Conservation (phyloP, 2,329 filamentous ascomycete species). For the Drechslerella dactyloides region DNA sequence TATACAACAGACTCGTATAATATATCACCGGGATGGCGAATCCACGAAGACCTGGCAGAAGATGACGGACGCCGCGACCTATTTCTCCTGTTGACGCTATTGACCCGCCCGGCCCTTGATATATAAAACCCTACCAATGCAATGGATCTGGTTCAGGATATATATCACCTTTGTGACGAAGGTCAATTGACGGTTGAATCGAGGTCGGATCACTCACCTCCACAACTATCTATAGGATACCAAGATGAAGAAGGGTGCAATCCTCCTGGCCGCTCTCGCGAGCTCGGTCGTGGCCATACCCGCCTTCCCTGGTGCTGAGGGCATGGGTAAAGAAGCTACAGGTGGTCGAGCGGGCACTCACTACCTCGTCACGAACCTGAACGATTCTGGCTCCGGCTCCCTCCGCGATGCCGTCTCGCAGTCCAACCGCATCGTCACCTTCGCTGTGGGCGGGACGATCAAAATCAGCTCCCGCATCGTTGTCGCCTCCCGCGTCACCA, state of each 20-base stretch:
- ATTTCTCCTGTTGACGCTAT: neutral
- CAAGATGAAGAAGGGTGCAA: slow-evolving; percentile 15
- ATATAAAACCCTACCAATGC: too few relatives aligned
- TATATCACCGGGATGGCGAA: too few relatives aligned
- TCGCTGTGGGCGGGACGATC: slow-evolving; percentile 63
- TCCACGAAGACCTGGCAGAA: too few relatives aligned
- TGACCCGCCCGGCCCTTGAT: too few relatives aligned
- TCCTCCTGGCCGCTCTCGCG: slow-evolving; percentile 40
- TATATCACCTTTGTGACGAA: too few relatives aligned
- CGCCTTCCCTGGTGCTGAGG: slow-evolving; percentile 64
- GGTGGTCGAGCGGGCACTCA: slow-evolving; percentile 62
- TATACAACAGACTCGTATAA: too few relatives aligned
- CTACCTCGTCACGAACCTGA: slow-evolving; percentile 63
- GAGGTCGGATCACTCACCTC: too few relatives aligned
- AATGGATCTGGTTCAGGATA: too few relatives aligned
- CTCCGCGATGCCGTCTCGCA: slow-evolving; percentile 63
- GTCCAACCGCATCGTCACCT: slow-evolving; percentile 62
- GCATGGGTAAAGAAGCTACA: slow-evolving; percentile 61
- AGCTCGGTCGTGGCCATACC: slow-evolving; percentile 51
- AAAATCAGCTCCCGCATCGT: slow-evolving; percentile 61
- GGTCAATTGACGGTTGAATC: too few relatives aligned
- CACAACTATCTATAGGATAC: neutral
- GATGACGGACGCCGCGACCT: slow-evolving; percentile 3
- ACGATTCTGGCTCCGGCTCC: slow-evolving; percentile 62
- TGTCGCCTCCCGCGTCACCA: slow-evolving; percentile 61